Evolutionary conservation across 2,329 filamentous ascomycete genomes (phyloP).

Genomic region (Pezicula neosporulosa): DNA sequence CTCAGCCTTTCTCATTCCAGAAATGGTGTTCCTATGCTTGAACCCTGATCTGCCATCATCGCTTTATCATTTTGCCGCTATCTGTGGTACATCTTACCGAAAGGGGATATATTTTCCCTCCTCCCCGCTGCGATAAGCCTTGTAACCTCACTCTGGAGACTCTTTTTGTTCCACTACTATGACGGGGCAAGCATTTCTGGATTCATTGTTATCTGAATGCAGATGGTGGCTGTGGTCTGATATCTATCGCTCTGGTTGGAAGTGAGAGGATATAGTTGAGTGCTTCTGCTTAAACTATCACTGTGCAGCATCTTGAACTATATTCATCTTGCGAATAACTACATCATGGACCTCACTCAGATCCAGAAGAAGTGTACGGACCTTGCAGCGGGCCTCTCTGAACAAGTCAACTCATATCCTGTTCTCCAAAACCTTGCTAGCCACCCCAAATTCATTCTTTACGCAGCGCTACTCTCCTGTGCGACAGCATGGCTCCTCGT

Average conservation of each 20-base stretch:
- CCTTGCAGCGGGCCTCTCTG: slow-evolving; percentile 2
- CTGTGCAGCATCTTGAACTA: neutral
- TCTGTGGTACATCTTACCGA: neutral
- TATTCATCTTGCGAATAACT: neutral
- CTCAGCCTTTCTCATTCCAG: neutral
- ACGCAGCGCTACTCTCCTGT: slow-evolving; percentile 11
- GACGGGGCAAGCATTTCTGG: neutral
- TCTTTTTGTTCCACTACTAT: neutral
- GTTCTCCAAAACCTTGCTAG: slow-evolving; percentile 5
- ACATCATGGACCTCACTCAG: neutral
- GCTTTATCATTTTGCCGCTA: neutral
- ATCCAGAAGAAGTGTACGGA: neutral
- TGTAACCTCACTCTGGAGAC: neutral
- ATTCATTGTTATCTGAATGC: neutral
- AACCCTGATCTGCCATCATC: neutral
- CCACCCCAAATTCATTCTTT: slow-evolving; percentile 17
- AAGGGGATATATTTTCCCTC: slow-evolving; percentile 1
- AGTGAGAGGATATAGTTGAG: neutral
- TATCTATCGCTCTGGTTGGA: neutral
- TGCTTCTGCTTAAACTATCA: neutral
- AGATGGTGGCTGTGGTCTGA: neutral
- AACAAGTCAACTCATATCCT: slow-evolving; percentile 6
- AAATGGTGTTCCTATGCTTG: neutral
- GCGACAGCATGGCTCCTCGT: slow-evolving; percentile 19
- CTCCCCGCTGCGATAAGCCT: neutral